A percentile compares a stretch with the other conserved stretches of the same genome.
Evolutionary conservation across 148 eudicot species (phyloP).

Genomic region (Amaranthus cruentus): DNA sequence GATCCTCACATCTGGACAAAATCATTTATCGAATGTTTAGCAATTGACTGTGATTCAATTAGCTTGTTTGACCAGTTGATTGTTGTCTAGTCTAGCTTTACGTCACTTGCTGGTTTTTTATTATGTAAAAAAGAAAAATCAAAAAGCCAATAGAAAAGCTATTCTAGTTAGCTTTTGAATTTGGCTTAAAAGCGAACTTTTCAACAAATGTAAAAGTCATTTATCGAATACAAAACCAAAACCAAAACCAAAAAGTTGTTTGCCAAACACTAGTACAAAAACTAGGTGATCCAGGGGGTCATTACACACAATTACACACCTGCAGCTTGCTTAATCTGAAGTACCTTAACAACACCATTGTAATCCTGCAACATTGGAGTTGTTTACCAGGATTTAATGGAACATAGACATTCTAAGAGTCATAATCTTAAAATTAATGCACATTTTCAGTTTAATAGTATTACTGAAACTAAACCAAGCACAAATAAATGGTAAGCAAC

Average conservation of each 20-base stretch:
- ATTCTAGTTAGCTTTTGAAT: too few relatives aligned
- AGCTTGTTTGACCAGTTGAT: too few relatives aligned
- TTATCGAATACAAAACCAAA: not conserved
- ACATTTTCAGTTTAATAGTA: not conserved
- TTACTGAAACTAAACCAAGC: not conserved
- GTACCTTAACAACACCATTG: not conserved
- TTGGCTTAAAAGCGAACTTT: not conserved
- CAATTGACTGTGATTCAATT: too few relatives aligned
- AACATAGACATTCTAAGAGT: not conserved
- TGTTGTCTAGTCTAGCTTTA: too few relatives aligned
- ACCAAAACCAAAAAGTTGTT: not conserved
- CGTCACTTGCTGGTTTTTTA: too few relatives aligned
- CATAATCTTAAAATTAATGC: not conserved
- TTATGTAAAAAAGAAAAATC: too few relatives aligned
- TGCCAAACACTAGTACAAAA: too few relatives aligned
- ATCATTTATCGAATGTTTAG: too few relatives aligned
- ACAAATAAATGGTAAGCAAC: slow-evolving; percentile 31
- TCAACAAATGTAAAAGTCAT: not conserved
- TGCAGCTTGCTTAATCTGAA: not conserved
- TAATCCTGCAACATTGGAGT: not conserved
- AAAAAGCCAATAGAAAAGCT: too few relatives aligned
- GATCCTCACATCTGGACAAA: too few relatives aligned
- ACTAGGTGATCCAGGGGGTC: too few relatives aligned
- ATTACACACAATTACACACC: not conserved
- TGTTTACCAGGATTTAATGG: too few relatives aligned